Percentiles rank a stretch among this genome's conserved stretches.
Evolutionary conservation across 78 protist genomes (phyloP).

Genomic region (Bigelowiella natans): DNA sequence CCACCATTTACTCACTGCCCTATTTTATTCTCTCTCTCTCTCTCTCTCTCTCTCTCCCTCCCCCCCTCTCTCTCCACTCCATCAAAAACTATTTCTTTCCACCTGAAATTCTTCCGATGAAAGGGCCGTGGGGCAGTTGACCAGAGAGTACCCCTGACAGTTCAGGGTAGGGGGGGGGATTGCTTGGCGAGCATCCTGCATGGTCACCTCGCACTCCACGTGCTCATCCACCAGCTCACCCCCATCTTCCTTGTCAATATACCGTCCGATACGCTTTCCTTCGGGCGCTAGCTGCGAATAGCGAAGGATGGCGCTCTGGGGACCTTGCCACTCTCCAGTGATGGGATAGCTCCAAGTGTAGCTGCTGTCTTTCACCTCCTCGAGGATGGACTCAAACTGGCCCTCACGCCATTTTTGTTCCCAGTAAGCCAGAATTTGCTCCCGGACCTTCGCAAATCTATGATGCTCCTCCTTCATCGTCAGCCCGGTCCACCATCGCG

Average conservation of each 20-base stretch:
- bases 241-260: not conserved
- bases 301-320: not conserved
- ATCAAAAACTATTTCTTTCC: too few relatives aligned
- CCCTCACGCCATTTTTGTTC: not conserved
- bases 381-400: not conserved
- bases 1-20: too few relatives aligned
- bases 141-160: not conserved
- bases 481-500: too few relatives aligned
- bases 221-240: not conserved
- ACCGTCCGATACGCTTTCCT: not conserved
- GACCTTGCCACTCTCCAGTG: not conserved
- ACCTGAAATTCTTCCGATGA: too few relatives aligned
- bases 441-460: not conserved
- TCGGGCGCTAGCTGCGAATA: too few relatives aligned
- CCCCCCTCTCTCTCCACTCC: too few relatives aligned
- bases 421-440: not conserved
- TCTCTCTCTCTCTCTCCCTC: too few relatives aligned
- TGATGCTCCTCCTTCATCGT: too few relatives aligned
- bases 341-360: not conserved
- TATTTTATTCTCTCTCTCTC: too few relatives aligned
- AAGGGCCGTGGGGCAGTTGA: too few relatives aligned
- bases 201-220: not conserved
- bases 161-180: not conserved
- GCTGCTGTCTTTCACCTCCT: not conserved
- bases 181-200: not conserved